phyloP scores from a whole-genome alignment of 192 early-diverging fungal species.

The Coemansia furcata region DNA sequence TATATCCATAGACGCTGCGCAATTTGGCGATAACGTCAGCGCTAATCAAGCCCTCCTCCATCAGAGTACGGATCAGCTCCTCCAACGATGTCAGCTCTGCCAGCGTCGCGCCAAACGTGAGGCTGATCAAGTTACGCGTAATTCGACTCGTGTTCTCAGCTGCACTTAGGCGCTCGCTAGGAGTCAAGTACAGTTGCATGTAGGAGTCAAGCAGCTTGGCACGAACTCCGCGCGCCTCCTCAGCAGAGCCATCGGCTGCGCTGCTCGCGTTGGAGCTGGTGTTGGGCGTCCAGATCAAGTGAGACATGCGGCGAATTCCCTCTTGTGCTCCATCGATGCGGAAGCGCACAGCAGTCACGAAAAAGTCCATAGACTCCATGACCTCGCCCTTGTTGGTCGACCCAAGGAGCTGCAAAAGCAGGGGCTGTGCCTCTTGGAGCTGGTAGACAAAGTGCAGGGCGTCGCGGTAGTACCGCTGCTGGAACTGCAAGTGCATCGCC shows the following conservation, averaged over 20 bases:
- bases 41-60: conserved; percentile 63
- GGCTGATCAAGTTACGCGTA: conserved; percentile 57
- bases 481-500: conserved; percentile 54
- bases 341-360: conserved; percentile 79
- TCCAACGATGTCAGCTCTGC: conserved; percentile 96
- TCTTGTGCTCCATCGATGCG: conserved; percentile 80
- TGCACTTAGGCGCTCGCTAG: conserved; percentile 38
- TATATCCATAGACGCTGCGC: conserved; percentile 75
- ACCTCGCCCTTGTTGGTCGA: conserved; percentile 92
- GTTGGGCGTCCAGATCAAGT: conserved; percentile 85
- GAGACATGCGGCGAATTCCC: conserved; percentile 91
- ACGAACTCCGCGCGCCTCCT: conserved; percentile 71
- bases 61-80: conserved; percentile 79
- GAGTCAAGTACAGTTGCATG: conserved; percentile 72
- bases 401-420: conserved; percentile 78
- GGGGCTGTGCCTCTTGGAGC: conserved; percentile 72
- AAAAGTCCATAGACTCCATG: conserved; percentile 94
- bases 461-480: conserved; percentile 81
- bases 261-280: conserved; percentile 38
- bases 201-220: conserved; percentile 78
- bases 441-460: conserved; percentile 84
- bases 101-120: conserved; percentile 82
- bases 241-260: conserved; percentile 29
- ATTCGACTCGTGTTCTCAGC: conserved; percentile 56
- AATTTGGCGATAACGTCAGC: conserved; percentile 71